Conservation (phyloP, 1,284 basidiomycete genomes). For the Ganoderma multipileum region DNA sequence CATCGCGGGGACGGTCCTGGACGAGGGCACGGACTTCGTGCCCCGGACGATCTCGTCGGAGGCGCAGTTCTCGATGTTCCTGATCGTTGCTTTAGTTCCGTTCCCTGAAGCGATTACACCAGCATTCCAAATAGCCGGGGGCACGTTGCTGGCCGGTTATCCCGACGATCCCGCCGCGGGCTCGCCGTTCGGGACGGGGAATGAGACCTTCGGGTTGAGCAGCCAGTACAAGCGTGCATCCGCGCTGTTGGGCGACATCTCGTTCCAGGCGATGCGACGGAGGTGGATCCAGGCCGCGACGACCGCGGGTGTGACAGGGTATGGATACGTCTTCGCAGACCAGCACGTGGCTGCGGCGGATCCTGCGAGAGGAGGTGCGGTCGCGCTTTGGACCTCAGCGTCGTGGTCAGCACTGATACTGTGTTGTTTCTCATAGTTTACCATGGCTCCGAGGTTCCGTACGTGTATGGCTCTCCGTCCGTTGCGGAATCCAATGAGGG, state of each 20-base stretch:
- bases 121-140: background rate
- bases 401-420: background rate
- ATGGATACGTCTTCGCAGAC: constrained; percentile 48
- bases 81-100: background rate
- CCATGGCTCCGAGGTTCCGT: constrained; percentile 49
- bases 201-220: constrained; percentile 27
- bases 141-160: constrained; percentile 50
- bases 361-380: background rate
- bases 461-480: constrained; percentile 44
- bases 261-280: constrained; percentile 50
- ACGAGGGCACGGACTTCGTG: constrained; percentile 24
- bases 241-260: constrained; percentile 51
- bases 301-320: background rate
- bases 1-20: constrained; percentile 26
- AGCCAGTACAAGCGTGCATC: constrained; percentile 49
- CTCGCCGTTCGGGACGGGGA: constrained; percentile 58
- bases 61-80: no score
- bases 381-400: no score
- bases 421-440: constrained; percentile 35
- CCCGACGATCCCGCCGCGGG: constrained; percentile 37
- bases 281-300: constrained; percentile 21
- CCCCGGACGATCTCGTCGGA: background rate
- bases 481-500: constrained; percentile 34
- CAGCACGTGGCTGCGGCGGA: constrained; percentile 36
- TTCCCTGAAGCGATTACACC: background rate